Conservation (phyloP, 148 eudicot genomes). For the Limonium bicolor region DNA sequence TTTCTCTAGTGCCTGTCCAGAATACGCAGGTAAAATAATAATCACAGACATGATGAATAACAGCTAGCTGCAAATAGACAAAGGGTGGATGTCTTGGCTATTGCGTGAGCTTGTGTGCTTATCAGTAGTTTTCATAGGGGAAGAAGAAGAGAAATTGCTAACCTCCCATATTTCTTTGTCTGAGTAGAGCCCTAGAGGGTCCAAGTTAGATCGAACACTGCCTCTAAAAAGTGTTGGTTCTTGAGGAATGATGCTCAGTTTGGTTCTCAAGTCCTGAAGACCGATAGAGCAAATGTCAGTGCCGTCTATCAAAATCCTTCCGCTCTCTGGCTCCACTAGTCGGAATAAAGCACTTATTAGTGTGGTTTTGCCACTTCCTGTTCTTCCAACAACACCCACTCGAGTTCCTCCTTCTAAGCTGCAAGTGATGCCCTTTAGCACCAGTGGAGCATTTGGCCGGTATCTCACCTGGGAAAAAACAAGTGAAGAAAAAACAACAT, state of each 20-base stretch:
- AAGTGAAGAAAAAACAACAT: not conserved
- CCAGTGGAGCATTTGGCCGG: conserved; percentile 45
- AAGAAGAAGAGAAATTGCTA: too few species aligned
- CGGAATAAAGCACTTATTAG: conserved; percentile 49
- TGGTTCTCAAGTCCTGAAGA: conserved; percentile 36
- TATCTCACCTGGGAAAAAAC: conserved; percentile 31
- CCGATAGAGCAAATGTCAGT: conserved; percentile 47
- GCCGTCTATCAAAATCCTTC: conserved; percentile 36
- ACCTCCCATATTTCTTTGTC: conserved; percentile 66
- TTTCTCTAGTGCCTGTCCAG: conserved; percentile 46
- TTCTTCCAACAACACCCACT: conserved; percentile 62
- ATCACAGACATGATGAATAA: not conserved
- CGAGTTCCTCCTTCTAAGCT: conserved; percentile 31
- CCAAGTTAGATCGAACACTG: conserved; percentile 43
- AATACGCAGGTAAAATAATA: not conserved
- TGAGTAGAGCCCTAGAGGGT: conserved; percentile 44
- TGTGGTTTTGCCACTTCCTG: conserved; percentile 69
- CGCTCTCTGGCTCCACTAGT: conserved; percentile 43
- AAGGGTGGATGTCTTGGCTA: not conserved
- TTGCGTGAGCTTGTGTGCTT: not conserved
- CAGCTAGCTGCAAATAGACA: too few species aligned
- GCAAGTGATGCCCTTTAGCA: conserved; percentile 58
- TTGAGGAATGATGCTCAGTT: conserved; percentile 56
- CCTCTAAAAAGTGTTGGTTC: conserved; percentile 67
- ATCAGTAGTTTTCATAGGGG: too few species aligned